These are phyloP conservation scores for Verticillium isaacii DNA, from an alignment of 2,329 filamentous ascomycete species.

Conservation along the genomic window DNA sequence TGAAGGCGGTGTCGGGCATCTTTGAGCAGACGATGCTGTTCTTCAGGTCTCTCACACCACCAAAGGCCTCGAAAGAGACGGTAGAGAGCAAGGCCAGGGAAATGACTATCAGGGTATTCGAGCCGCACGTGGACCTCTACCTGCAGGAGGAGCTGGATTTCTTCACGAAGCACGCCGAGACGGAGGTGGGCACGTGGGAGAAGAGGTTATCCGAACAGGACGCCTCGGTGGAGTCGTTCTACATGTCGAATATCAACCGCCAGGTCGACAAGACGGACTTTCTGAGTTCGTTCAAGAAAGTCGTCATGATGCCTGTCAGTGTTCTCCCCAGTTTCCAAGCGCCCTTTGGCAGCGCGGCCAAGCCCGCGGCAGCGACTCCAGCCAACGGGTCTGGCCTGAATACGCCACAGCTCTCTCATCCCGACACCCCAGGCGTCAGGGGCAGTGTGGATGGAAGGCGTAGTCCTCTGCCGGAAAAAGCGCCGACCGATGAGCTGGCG, in stretches of 20 bases:
- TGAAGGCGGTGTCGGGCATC: conserved; percentile 80
- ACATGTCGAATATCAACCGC: conserved; percentile 91
- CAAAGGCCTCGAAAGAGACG: conserved; percentile 55
- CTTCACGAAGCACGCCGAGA: conserved; percentile 72
- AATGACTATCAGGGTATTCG: conserved; percentile 70
- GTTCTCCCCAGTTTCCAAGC: conserved; percentile 64
- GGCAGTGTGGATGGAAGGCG: conserved; percentile 31
- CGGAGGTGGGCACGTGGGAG: conserved; percentile 81
- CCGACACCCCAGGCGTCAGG: conserved; percentile 42
- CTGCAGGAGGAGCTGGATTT: conserved; percentile 85
- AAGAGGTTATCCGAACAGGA: conserved; percentile 88
- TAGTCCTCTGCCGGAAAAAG: conserved; percentile 52
- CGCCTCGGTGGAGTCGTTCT: conserved; percentile 84
- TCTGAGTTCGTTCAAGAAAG: conserved; percentile 92
- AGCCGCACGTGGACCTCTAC: conserved; percentile 91
- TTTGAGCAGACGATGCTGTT: conserved; percentile 84
- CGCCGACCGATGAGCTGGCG: conserved; percentile 84
- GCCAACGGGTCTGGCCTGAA: conserved; percentile 23
- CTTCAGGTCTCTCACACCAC: conserved; percentile 63
- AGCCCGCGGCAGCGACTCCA: conserved; percentile 15
- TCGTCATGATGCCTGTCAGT: conserved; percentile 98
- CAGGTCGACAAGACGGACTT: conserved; percentile 97
- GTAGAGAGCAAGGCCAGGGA: conserved; percentile 62
- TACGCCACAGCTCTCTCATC: conserved; percentile 36
- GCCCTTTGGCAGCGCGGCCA: conserved; percentile 40